Evolutionary conservation across 495 filamentous ascomycete genomes (phyloP).

Genomic region (Podospora appendiculata): DNA sequence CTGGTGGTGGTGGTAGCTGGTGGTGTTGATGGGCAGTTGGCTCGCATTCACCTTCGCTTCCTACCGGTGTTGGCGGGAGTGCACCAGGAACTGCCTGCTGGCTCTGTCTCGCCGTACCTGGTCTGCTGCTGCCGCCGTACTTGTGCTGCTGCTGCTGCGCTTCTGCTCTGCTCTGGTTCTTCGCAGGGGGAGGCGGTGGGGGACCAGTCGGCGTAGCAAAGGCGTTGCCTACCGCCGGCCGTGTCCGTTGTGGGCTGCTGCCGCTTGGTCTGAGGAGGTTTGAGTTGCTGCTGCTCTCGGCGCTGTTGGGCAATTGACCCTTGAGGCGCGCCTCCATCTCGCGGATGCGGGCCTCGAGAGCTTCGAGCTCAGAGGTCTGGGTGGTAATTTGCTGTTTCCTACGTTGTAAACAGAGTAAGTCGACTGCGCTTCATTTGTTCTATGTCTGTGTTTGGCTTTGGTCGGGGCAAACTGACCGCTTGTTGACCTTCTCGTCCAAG

Average conservation of each 20-base stretch:
- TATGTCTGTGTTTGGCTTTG: neutral
- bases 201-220: slow-evolving; percentile 16
- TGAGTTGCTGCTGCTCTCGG: neutral
- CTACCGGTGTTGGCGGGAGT: slow-evolving; percentile 47
- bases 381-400: slow-evolving; percentile 66
- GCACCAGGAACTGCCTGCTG: slow-evolving; percentile 40
- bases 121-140: slow-evolving; percentile 26
- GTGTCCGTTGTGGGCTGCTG: slow-evolving; percentile 23
- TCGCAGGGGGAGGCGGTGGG: slow-evolving; percentile 11
- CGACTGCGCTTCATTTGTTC: slow-evolving; percentile 1
- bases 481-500: slow-evolving; percentile 68
- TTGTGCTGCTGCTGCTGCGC: slow-evolving; percentile 16
- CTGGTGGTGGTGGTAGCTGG: neutral
- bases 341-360: slow-evolving; percentile 72
- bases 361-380: slow-evolving; percentile 73
- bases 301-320: slow-evolving; percentile 13
- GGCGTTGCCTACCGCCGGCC: slow-evolving; percentile 22
- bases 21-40: slow-evolving; percentile 16
- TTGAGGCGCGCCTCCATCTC: slow-evolving; percentile 80
- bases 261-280: slow-evolving; percentile 6
- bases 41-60: slow-evolving; percentile 52
- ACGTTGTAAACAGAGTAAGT: slow-evolving; percentile 7
- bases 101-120: slow-evolving; percentile 33
- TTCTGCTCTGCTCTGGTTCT: slow-evolving; percentile 5
- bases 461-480: slow-evolving; percentile 58